Conservation (phyloP, 2,329 filamentous ascomycete genomes). For the Ophiostoma ulmi region DNA sequence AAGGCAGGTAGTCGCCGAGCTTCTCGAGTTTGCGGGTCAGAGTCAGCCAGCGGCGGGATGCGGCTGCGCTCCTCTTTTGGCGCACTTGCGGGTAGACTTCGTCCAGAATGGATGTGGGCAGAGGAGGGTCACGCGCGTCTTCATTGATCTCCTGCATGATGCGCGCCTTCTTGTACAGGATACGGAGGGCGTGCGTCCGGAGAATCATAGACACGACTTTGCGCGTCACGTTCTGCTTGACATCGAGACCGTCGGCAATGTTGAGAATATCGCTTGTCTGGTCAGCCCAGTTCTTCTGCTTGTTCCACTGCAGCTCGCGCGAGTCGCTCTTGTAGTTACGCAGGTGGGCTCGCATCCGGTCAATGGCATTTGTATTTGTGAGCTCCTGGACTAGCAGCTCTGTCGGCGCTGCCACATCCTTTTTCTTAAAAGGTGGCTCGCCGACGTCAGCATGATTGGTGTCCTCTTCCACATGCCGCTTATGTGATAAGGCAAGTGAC, state of each 20-base stretch:
- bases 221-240: background rate
- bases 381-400: background rate
- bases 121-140: background rate
- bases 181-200: background rate
- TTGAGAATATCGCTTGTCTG: background rate
- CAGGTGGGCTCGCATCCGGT: background rate
- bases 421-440: background rate
- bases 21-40: conserved; percentile 5
- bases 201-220: conserved; percentile 10
- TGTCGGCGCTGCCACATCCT: background rate
- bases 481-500: background rate
- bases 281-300: background rate
- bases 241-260: background rate
- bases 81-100: background rate
- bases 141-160: background rate
- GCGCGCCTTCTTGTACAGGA: background rate
- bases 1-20: background rate
- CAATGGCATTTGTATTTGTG: background rate
- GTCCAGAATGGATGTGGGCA: background rate
- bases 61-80: background rate
- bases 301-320: background rate
- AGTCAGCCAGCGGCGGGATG: conserved; percentile 6
- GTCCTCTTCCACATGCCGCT: background rate
- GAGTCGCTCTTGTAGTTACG: conserved; percentile 13
- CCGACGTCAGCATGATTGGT: background rate